Evolutionary conservation across 225 moss, liverwort and hornwort genomes (phyloP), one percentile per base, ranked within the genome.

Genomic region (Bryum argenteum): DNA sequence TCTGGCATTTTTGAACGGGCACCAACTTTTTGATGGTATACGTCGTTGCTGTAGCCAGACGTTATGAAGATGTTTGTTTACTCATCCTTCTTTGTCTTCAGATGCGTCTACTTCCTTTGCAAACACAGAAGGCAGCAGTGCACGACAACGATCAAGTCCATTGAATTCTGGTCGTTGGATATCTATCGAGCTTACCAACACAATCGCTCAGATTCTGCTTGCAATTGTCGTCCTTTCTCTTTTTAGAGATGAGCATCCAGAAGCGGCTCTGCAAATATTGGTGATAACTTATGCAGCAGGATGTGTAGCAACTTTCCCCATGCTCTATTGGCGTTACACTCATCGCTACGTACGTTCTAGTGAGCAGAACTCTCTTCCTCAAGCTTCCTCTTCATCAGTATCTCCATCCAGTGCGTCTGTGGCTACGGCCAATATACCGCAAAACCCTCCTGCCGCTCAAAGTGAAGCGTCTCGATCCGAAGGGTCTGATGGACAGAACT

Each of bases 281-380:
- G 61, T 74, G 52, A 58, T 74, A 5, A 77, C 77, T 10, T 83
- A 83, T 51, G 74, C 79, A 13, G 23, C 33, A 11, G 77, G 80
- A 45, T 80, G 79, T 59, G 18, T 86, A 42, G 67, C 64, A 5
- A 56, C 54, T 3, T 61, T 67, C 21, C 67, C 77, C 1, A 42
- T 82, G 47, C 16, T 86, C 26, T 82, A 71, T 58, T 86, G 71
- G 68, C 67, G 81, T 9, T 84, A 81, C 77, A 78, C 74, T 14
- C 84, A 84, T 44, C 71, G 22, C 14, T 77, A 63, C 57, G 61
- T 80, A 4, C 63, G 48, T 5, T n/a, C 10, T 0, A 19, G 74
- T 21, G 82, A 82, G 53, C 79, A 85, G 55, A 75, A 58, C 16
- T 43, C 16, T 18, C 16, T 83, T 53, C 67, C 64, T n/a, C 74